Evolutionary conservation across 176 grass and related monocot species (phyloP).

Genomic region (Echinochloa phyllopogon): DNA sequence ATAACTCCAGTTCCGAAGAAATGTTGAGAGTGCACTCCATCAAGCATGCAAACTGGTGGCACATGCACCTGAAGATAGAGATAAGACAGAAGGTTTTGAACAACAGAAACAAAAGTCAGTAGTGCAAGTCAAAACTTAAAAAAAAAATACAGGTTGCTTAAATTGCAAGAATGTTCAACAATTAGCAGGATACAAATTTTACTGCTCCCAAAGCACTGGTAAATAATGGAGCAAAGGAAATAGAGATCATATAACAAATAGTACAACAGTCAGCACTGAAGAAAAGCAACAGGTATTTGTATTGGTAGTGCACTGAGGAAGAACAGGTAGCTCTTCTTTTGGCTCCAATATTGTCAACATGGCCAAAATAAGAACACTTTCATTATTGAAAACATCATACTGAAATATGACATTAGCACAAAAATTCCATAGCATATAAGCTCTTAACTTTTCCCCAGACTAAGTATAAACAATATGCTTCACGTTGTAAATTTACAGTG

Average conservation of each 20-base stretch:
- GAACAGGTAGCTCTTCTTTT: background rate
- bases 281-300: background rate
- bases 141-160: constrained; percentile 1
- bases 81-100: constrained; percentile 3
- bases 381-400: background rate
- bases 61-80: constrained; percentile 83
- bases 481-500: background rate
- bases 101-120: constrained; percentile 3
- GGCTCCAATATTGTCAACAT: background rate
- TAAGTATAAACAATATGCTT: background rate
- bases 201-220: background rate
- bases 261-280: background rate
- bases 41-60: constrained; percentile 96
- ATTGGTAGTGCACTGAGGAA: background rate
- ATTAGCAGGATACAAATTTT: constrained; percentile 12
- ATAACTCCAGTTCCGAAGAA: constrained; percentile 97
- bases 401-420: constrained; percentile 4
- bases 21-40: constrained; percentile 98
- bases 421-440: background rate
- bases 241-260: background rate
- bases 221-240: constrained; percentile 19
- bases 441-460: background rate
- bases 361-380: constrained; percentile 7
- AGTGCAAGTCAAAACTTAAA: background rate
- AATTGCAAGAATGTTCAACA: background rate